phyloP scores from a whole-genome alignment of 169 alveolate species.

The Eimeria sp. region DNA sequence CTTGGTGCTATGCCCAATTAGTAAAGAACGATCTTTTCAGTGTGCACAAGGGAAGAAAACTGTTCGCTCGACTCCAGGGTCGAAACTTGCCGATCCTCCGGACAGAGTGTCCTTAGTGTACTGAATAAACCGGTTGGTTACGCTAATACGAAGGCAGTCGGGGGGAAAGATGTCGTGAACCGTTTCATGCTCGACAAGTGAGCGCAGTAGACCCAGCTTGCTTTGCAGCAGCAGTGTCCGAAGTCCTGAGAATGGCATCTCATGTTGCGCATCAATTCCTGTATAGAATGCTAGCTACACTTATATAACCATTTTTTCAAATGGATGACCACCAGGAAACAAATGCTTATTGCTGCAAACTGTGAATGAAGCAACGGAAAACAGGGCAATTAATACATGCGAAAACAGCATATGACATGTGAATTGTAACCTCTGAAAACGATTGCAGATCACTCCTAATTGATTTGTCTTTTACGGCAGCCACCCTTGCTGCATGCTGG shows the following conservation, averaged over 20 bases:
- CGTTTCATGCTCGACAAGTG: slow-evolving; percentile 24
- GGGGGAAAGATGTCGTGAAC: slow-evolving; percentile 37
- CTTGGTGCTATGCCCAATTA: neutral
- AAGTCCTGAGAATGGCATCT: slow-evolving; percentile 8
- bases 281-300: neutral
- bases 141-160: slow-evolving; percentile 39
- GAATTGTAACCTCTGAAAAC: neutral
- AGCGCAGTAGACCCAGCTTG: slow-evolving; percentile 25
- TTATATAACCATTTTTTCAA: neutral
- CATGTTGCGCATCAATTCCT: neutral
- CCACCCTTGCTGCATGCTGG: neutral
- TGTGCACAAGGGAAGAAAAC: neutral
- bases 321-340: neutral
- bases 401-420: neutral
- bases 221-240: slow-evolving; percentile 47
- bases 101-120: slow-evolving; percentile 65
- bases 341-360: neutral
- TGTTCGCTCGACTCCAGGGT: neutral
- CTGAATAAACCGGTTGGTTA: slow-evolving; percentile 52
- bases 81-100: slow-evolving; percentile 53
- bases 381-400: neutral
- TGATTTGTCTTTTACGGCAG: neutral
- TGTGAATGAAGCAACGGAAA: neutral
- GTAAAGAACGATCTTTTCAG: neutral
- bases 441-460: neutral